A percentile compares a stretch with the other conserved stretches of the same genome.
These are phyloP conservation scores for Amanita subjunquillea DNA, from an alignment of 768 basidiomycete species.

Conservation along the genomic window DNA sequence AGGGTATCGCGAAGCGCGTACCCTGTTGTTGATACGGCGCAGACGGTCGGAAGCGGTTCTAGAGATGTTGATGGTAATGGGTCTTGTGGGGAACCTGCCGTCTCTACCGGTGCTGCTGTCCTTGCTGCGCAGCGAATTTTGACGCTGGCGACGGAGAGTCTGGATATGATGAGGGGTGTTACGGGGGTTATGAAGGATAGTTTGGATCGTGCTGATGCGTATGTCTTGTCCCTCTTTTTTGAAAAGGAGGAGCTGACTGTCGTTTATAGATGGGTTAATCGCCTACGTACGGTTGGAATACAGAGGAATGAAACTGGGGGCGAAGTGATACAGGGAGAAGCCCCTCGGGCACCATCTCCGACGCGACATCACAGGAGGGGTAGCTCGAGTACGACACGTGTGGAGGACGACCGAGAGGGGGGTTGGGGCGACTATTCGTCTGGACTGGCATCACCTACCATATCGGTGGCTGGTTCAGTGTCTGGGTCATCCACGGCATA, in stretches of 20 bases:
- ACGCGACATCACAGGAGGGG: constrained; percentile 12
- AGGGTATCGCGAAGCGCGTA: background rate
- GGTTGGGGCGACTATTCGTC: constrained; percentile 14
- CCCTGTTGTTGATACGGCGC: background rate
- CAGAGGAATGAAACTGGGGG: constrained; percentile 35
- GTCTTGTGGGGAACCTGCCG: constrained; percentile 8
- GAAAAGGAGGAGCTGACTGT: background rate
- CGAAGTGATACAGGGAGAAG: constrained; percentile 9
- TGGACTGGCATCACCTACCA: background rate
- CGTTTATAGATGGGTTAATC: constrained; percentile 64
- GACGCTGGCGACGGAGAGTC: constrained; percentile 78
- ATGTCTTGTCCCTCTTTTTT: constrained; percentile 19
- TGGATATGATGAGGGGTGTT: constrained; percentile 88
- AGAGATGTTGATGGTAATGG: constrained; percentile 7
- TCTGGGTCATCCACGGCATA: constrained; percentile 20
- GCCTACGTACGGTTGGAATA: constrained; percentile 67
- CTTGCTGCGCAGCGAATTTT: constrained; percentile 75
- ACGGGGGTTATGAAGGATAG: constrained; percentile 84
- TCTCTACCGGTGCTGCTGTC: constrained; percentile 45
- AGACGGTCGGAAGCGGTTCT: constrained; percentile 6
- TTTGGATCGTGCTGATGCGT: constrained; percentile 82
- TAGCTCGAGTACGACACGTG: constrained; percentile 6
- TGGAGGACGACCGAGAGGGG: constrained; percentile 13
- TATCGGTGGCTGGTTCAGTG: constrained; percentile 7
- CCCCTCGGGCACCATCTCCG: constrained; percentile 7